Conservation (phyloP, 441 rosid species). For the Kokia cookei region DNA sequence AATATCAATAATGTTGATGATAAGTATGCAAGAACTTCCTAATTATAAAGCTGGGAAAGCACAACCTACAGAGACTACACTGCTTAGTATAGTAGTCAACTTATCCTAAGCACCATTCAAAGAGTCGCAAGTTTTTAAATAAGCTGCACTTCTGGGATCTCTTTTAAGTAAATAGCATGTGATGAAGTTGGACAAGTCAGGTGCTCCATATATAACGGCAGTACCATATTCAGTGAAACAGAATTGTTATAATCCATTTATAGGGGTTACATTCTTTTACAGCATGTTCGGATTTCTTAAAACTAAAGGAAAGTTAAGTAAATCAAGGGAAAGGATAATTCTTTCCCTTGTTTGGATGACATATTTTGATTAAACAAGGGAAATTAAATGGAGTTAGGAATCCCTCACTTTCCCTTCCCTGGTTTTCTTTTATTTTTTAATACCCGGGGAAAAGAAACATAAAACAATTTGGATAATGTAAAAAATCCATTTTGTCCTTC, state of each 20-base stretch:
- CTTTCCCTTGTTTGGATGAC: too few species aligned
- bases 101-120: neutral
- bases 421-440: too few species aligned
- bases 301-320: too few species aligned
- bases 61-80: neutral
- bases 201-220: neutral
- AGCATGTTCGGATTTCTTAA: neutral
- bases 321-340: too few species aligned
- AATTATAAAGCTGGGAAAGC: neutral
- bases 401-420: too few species aligned
- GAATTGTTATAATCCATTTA: neutral
- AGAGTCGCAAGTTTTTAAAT: neutral
- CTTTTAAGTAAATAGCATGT: neutral
- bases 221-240: neutral
- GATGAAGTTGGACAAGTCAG: neutral
- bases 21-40: neutral
- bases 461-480: too few species aligned
- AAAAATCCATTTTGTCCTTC: too few species aligned
- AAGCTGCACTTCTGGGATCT: neutral
- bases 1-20: neutral
- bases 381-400: too few species aligned
- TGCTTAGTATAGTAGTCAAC: neutral
- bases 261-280: neutral
- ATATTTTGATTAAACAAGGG: too few species aligned
- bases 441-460: too few species aligned